These are phyloP conservation scores for Pichia californica DNA, from an alignment of 805 yeast genomes.

Conservation along the genomic window DNA sequence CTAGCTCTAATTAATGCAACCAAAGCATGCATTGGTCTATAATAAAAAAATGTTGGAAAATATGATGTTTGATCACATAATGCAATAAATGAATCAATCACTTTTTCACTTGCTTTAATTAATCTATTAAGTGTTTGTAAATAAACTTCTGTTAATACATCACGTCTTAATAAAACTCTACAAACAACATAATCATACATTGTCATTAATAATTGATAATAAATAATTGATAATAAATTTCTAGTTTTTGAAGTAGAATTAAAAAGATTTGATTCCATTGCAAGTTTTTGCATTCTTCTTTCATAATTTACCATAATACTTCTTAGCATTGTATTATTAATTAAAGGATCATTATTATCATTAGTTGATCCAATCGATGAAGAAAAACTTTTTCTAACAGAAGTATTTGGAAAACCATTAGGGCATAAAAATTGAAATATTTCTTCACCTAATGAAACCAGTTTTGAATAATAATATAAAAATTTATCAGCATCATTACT, in stretches of 20 bases:
- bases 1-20: conserved; percentile 42
- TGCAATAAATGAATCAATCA: conserved; percentile 38
- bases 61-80: conserved; percentile 33
- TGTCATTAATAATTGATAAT: conserved; percentile 44
- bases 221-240: conserved; percentile 37
- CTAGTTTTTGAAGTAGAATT: conserved; percentile 31
- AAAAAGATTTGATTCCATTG: conserved; percentile 36
- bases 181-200: conserved; percentile 49
- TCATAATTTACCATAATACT: conserved; percentile 35
- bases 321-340: conserved; percentile 14
- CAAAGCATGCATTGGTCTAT: conserved; percentile 47
- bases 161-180: conserved; percentile 29
- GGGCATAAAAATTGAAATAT: conserved; percentile 37
- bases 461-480: conserved; percentile 37
- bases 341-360: conserved; percentile 1
- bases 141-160: conserved; percentile 28
- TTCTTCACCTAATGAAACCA: conserved; percentile 46
- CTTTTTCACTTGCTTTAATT: conserved; percentile 39
- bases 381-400: conserved; percentile 2
- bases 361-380: background rate
- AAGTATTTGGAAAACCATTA: conserved; percentile 13
- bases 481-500: conserved; percentile 35
- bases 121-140: conserved; percentile 35
- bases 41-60: conserved; percentile 47
- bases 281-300: conserved; percentile 33